Percentiles rank a stretch among this genome's conserved stretches.
phyloP scores from a whole-genome alignment of 768 basidiomycete genomes.

The Lentinula sp. region DNA sequence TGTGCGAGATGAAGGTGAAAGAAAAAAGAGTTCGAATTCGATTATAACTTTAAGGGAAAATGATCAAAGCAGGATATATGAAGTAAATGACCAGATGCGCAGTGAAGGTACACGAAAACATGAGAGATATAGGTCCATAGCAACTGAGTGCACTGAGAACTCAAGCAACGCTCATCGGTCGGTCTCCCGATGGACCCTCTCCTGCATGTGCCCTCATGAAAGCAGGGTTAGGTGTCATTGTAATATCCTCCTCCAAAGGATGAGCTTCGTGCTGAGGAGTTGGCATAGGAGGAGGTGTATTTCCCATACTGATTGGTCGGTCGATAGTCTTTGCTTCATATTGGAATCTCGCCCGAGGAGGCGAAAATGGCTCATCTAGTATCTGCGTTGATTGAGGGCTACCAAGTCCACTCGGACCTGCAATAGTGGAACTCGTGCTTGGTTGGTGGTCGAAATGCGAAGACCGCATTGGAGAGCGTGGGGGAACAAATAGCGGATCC shows the following conservation, averaged over 20 bases:
- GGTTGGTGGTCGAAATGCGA: not conserved
- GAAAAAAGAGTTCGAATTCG: not conserved
- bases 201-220: conserved; percentile 5
- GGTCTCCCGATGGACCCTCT: conserved; percentile 1
- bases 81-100: not conserved
- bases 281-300: conserved; percentile 1
- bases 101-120: not conserved
- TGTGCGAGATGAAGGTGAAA: not conserved
- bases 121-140: not conserved
- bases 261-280: not conserved
- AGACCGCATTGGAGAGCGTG: not conserved
- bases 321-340: not conserved
- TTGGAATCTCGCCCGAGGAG: conserved; percentile 4
- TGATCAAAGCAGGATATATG: not conserved
- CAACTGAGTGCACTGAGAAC: not conserved
- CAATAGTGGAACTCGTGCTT: not conserved
- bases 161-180: conserved; percentile 11
- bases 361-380: not conserved
- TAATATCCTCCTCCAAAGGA: conserved; percentile 8
- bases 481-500: conserved; percentile 4
- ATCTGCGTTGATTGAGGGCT: not conserved
- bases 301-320: conserved; percentile 9
- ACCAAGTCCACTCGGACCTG: not conserved
- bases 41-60: not conserved
- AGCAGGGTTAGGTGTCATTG: conserved; percentile 7